Base-by-base conservation (phyloP, 495 filamentous ascomycete genomes). In the Xylaria curta region DNA sequence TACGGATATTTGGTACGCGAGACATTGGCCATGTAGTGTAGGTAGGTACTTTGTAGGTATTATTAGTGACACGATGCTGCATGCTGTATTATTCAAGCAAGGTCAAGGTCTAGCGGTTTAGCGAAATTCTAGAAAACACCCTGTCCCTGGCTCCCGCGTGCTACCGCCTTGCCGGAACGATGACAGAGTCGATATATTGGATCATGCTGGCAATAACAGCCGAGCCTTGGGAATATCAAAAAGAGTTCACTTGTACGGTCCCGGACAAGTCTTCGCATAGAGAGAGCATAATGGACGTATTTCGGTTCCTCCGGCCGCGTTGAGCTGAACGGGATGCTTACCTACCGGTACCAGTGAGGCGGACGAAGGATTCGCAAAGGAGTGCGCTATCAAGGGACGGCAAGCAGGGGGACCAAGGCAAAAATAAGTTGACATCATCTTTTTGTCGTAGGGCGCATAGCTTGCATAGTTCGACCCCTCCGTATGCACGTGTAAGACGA, bases 291-390 rank as follows among this genome's bases (percentile, higher is more conserved):
- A 67, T 42, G 49, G 33, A 56, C 65, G n/a, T 67, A 67, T 67
- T 67, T 67, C 65, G 65, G 65, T 67, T 67, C 49, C 47, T 54
- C 65, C 65, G 65, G 65, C 65, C 65, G 33, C 33, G 12, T 67
- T 12, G 47, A 56, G 65, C 64, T 67, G 49, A 67, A 26, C 33
- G 19, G n/a, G 49, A 49, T 9, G 42, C 28, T 21, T 13, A 33
- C 62, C 13, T 15, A 47, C 40, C 1, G 26, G 42, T 65, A 46
- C 42, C 62, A 65, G 3, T n/a, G 65, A 67, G 65, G 47, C 47
- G 65, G 65, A 44, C 46, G 65, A 40, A 56, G 65, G 65, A 67
- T 67, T 33, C 47, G 31, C 65, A 21, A 28, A 56, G 47, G 49
- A 49, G n/a, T 56, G 42, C 9, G 7, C 65, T 33, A 56, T 67